Evolutionary conservation across 2,329 filamentous ascomycete species (phyloP).

Genomic region (Ophiostoma triangulosporum): DNA sequence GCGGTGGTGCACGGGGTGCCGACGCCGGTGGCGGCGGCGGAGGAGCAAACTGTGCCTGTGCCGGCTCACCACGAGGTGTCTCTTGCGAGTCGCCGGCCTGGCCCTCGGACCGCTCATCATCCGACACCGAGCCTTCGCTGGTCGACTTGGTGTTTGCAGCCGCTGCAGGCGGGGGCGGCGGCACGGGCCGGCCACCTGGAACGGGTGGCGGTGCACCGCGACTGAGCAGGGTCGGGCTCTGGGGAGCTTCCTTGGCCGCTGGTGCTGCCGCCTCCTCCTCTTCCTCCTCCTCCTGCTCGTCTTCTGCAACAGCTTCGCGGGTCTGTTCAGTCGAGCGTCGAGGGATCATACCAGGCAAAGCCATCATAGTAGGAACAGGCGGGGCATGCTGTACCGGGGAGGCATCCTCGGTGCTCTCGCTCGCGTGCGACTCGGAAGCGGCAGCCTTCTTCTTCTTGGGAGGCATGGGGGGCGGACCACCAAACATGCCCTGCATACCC

Average conservation of each 20-base stretch:
- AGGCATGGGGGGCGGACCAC: conserved; percentile 36
- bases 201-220: conserved; percentile 27
- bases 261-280: conserved; percentile 19
- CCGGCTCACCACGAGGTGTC: conserved; percentile 25
- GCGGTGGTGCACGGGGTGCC: conserved; percentile 25
- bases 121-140: conserved; percentile 71
- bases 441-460: conserved; percentile 45
- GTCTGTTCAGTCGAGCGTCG: conserved; percentile 31
- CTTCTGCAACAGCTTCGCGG: conserved; percentile 11
- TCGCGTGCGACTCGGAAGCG: conserved; percentile 30
- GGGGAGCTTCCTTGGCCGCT: conserved; percentile 19
- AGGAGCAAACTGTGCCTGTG: conserved; percentile 21
- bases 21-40: conserved; percentile 34
- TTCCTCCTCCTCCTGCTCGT: conserved; percentile 21
- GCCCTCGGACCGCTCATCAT: conserved; percentile 64
- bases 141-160: conserved; percentile 43
- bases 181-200: conserved; percentile 37
- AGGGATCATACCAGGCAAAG: conserved; percentile 59
- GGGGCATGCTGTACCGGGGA: conserved; percentile 33
- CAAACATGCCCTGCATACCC: conserved; percentile 80
- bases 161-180: conserved; percentile 42
- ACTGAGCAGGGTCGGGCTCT: conserved; percentile 18
- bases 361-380: conserved; percentile 45
- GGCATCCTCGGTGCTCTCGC: conserved; percentile 15
- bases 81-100: conserved; percentile 26